Conservation (phyloP, 2,329 filamentous ascomycete species). For the Cladosporium sp. region DNA sequence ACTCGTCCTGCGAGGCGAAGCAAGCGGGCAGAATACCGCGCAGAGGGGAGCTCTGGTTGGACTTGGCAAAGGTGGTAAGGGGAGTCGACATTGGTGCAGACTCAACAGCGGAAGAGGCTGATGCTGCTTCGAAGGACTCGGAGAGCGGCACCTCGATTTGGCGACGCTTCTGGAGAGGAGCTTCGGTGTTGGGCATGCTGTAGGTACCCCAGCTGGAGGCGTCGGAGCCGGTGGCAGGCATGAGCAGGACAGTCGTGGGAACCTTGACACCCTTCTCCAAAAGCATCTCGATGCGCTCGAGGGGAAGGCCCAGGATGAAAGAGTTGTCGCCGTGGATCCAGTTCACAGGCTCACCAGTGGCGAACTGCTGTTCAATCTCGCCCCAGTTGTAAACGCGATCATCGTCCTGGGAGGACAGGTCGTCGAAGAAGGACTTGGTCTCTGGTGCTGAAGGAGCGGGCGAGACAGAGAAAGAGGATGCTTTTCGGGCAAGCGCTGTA, state of each 20-base stretch:
- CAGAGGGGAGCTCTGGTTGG: conserved; percentile 40
- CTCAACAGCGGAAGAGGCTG: neutral
- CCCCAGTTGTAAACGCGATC: conserved; percentile 17
- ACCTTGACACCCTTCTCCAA: neutral
- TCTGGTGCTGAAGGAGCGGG: conserved; percentile 27
- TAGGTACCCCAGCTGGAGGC: conserved; percentile 35
- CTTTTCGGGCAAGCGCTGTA: neutral
- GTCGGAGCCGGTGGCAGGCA: conserved; percentile 21
- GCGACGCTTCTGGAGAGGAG: conserved; percentile 30
- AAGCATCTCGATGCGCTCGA: conserved; percentile 22
- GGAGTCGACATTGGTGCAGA: conserved; percentile 18
- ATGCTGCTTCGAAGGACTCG: conserved; percentile 15
- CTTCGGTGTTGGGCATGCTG: conserved; percentile 28
- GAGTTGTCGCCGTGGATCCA: conserved; percentile 20
- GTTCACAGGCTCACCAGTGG: conserved; percentile 2
- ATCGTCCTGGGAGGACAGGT: conserved; percentile 32
- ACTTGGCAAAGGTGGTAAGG: conserved; percentile 30
- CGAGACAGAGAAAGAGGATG: conserved; percentile 29
- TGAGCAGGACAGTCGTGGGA: conserved; percentile 29
- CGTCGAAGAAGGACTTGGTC: conserved; percentile 31
- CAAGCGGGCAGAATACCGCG: conserved; percentile 67
- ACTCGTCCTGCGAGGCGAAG: conserved; percentile 69
- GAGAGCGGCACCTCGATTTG: conserved; percentile 27
- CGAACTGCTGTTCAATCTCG: conserved; percentile 1
- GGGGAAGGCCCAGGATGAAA: conserved; percentile 24